These are phyloP conservation scores for Elongisporangium undulatum DNA, from an alignment of 352 stramenopile genomes.

Conservation along the genomic window DNA sequence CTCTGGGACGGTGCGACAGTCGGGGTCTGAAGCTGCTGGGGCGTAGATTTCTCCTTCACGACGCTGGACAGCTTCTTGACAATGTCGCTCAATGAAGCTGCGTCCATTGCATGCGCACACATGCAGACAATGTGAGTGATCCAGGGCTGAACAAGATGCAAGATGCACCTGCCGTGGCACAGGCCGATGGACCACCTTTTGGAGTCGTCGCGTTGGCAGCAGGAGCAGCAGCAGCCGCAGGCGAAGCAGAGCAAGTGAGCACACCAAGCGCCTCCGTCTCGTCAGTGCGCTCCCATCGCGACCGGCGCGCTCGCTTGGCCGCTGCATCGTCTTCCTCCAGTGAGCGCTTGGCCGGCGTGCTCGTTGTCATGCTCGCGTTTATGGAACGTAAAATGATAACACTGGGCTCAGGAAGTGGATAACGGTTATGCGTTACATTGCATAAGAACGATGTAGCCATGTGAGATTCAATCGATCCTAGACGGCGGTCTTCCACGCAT, in stretches of 20 bases:
- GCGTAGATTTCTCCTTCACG: slow-evolving; percentile 56
- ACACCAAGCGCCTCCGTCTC: neutral
- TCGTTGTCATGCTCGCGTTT: neutral
- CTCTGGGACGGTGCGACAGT: slow-evolving; percentile 6
- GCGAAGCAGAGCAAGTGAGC: neutral
- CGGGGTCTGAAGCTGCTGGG: slow-evolving; percentile 25
- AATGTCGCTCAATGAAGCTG: slow-evolving; percentile 44
- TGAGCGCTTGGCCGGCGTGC: slow-evolving; percentile 3
- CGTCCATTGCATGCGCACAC: neutral
- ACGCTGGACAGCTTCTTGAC: slow-evolving; percentile 59
- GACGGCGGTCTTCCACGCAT: slow-evolving; percentile 42
- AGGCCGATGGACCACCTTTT: slow-evolving; percentile 12
- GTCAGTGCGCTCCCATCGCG: slow-evolving; percentile 25
- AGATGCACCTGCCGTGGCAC: neutral
- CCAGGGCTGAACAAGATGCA: neutral
- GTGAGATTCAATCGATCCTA: slow-evolving; percentile 6
- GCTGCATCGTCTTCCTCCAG: slow-evolving; percentile 5
- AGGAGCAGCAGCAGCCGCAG: neutral
- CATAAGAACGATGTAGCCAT: neutral
- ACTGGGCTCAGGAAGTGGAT: neutral
- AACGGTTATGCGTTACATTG: neutral
- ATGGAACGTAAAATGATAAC: neutral
- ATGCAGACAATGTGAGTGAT: neutral
- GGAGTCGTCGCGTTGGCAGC: neutral
- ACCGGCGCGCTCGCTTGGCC: slow-evolving; percentile 28